Base-by-base conservation (phyloP, 139 green algal genomes). In the Tetradesmus lagerheimii region DNA sequence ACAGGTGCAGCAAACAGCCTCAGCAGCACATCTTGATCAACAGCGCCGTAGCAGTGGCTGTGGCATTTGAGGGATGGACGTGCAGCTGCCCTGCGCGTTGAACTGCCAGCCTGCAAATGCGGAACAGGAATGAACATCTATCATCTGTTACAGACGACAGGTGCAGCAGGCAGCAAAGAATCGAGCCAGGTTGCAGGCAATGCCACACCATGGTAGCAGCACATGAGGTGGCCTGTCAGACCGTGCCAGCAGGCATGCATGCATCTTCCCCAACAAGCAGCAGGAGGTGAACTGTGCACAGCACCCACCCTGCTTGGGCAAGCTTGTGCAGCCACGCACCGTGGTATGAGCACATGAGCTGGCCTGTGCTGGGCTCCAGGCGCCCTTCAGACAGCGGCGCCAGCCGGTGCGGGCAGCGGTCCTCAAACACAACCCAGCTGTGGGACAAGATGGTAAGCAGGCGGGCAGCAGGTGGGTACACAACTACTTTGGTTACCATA, bases 291-390 rank as follows among this genome's bases (percentile, higher is more conserved):
- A n/a, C n/a, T n/a, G n/a, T 75, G 64, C 64, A 75, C 2, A 27
- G 4, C 78, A 85, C 34, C 18, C 16, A 77, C 14, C n/a, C n/a
- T n/a, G n/a, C n/a, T n/a, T n/a, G n/a, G n/a, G n/a, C n/a, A n/a
- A n/a, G n/a, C 27, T 9, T 14, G 8, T 38, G 25, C 31, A 27
- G 27, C 38, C 29, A 18, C 38, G 8, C 71, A n/a, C 89, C 89
- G 38, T 90, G 85, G 85, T 92, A 90, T 34, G 74, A 90, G 80
- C 92, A 94, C 85, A 87, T 89, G 64, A 92, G 75, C 37, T 90
- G 37, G 31, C 80, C 89, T 15, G 64, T 86, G 45, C 80, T 86
- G 38, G 53, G 18, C 80, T 94, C 91, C 39, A 94, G 15, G 0
- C 87, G 83, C 0, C 92, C 92, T 47, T 93, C 93, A 31, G 50